Conservation (phyloP, 139 green algal genomes). For the Chlorokybus atmophyticus region DNA sequence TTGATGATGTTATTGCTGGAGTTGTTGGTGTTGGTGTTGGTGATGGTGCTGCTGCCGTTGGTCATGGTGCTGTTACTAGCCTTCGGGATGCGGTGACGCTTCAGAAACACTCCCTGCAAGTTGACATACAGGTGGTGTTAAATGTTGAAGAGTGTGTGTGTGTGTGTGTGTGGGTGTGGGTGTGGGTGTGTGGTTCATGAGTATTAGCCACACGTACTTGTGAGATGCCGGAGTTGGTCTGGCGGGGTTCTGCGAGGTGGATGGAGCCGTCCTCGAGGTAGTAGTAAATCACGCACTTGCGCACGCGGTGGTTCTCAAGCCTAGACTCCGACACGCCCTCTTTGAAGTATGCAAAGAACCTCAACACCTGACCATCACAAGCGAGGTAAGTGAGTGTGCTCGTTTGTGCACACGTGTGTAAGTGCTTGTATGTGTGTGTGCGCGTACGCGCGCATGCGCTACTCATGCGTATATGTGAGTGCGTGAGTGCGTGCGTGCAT, state of each 20-base stretch:
- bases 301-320: constrained; percentile 60
- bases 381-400: too few species aligned
- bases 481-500: too few species aligned
- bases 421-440: too few species aligned
- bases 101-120: constrained; percentile 69
- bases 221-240: constrained; percentile 72
- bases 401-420: too few species aligned
- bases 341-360: constrained; percentile 83
- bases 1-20: too few species aligned
- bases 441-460: too few species aligned
- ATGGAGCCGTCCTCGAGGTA: constrained; percentile 81
- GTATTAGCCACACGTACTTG: constrained; percentile 48
- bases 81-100: constrained; percentile 57
- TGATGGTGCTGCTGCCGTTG: too few species aligned
- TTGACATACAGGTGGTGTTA: background rate
- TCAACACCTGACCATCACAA: constrained; percentile 84
- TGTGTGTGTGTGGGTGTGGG: too few species aligned
- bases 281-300: constrained; percentile 68
- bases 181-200: too few species aligned
- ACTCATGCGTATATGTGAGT: constrained; percentile 62
- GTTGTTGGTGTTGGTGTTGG: too few species aligned
- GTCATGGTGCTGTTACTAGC: constrained; percentile 34
- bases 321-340: constrained; percentile 60
- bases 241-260: constrained; percentile 67
- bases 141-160: background rate